A percentile compares a stretch with the other conserved stretches of the same genome.
These are phyloP conservation scores for Talaromyces pinophilus DNA, from an alignment of 2,329 filamentous ascomycete species.

Conservation along the genomic window DNA sequence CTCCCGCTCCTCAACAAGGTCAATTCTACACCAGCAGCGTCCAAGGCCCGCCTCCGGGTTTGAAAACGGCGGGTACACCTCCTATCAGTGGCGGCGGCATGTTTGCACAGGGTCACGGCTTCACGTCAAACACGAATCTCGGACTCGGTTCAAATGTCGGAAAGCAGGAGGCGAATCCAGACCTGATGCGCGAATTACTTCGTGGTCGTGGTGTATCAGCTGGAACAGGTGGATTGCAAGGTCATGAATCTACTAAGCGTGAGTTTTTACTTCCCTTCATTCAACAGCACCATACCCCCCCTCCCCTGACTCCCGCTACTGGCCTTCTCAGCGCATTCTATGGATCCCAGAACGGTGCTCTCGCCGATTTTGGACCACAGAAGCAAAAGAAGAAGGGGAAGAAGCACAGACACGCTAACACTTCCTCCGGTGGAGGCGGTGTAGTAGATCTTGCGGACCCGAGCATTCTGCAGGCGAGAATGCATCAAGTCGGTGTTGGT, in stretches of 20 bases:
- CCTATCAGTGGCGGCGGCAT: constrained; percentile 77
- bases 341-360: constrained; percentile 78
- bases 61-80: constrained; percentile 93
- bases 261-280: constrained; percentile 96
- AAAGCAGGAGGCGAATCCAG: constrained; percentile 71
- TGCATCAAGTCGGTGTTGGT: constrained; percentile 84
- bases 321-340: constrained; percentile 90
- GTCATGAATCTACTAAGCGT: constrained; percentile 91
- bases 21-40: constrained; percentile 84
- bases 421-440: constrained; percentile 99
- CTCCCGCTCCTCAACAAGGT: constrained; percentile 41
- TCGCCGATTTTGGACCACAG: constrained; percentile 82
- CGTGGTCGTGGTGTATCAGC: constrained; percentile 63
- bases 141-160: constrained; percentile 64
- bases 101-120: constrained; percentile 86
- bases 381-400: constrained; percentile 99
- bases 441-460: constrained; percentile 99
- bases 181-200: constrained; percentile 80
- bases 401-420: constrained; percentile 99
- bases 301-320: constrained; percentile 88
- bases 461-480: constrained; percentile 97
- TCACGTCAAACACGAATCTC: constrained; percentile 63
- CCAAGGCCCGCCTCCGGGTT: constrained; percentile 87
- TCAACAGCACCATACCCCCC: constrained; percentile 82
- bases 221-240: constrained; percentile 65